Evolutionary conservation across 148 eudicot genomes (phyloP).

Genomic region (Persicaria tinctoria): DNA sequence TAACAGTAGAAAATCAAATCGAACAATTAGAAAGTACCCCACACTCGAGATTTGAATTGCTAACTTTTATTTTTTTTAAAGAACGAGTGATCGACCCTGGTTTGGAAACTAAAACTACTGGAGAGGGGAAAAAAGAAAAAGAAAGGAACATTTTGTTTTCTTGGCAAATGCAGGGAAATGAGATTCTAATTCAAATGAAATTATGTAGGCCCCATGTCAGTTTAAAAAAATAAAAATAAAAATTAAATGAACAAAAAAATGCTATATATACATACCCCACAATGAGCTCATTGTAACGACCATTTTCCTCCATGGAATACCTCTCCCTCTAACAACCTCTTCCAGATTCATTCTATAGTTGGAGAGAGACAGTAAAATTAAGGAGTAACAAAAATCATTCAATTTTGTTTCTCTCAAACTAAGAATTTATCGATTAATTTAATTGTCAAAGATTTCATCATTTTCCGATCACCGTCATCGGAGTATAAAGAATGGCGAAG

Average conservation of each 20-base stretch:
- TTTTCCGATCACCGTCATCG: neutral
- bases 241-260: neutral
- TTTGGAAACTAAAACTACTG: neutral
- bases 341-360: neutral
- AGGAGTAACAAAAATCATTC: neutral
- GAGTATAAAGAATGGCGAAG: constrained; percentile 51
- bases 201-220: neutral
- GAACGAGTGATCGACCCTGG: neutral
- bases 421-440: neutral
- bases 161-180: constrained; percentile 7
- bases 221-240: neutral
- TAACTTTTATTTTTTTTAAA: no score
- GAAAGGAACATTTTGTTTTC: neutral
- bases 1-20: no score
- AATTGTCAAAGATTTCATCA: neutral
- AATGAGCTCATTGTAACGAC: constrained; percentile 8
- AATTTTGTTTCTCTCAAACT: neutral
- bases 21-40: no score
- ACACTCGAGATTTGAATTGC: no score
- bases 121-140: neutral
- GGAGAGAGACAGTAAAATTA: neutral
- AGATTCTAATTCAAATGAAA: neutral
- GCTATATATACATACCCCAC: constrained; percentile 12
- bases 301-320: constrained; percentile 9
- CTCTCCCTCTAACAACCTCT: neutral